Conservation (phyloP, 805 yeast species). For the Cyberlindnera xishuangbannaensis region DNA sequence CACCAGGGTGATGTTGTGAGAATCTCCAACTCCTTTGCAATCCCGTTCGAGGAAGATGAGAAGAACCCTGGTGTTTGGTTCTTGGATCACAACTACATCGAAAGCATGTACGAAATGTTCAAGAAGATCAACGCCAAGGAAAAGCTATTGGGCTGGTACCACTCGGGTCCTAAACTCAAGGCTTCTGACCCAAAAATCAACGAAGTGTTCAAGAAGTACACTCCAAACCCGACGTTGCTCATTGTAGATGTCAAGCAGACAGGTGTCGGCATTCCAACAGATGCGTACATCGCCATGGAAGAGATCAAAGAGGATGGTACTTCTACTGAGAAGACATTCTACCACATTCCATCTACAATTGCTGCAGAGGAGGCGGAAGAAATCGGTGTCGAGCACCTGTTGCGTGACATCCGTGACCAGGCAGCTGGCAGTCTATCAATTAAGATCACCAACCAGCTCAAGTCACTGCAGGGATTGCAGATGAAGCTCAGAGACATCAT, state of each 20-base stretch:
- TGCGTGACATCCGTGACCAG: conserved; percentile 92
- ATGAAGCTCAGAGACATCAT: conserved; percentile 75
- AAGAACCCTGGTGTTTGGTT: conserved; percentile 92
- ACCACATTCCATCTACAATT: conserved; percentile 86
- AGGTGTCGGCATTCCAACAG: conserved; percentile 88
- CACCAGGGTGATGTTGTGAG: conserved; percentile 44
- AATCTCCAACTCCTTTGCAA: conserved; percentile 90
- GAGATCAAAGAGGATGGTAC: conserved; percentile 96
- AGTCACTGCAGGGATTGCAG: conserved; percentile 80
- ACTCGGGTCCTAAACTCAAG: conserved; percentile 90
- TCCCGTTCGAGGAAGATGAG: conserved; percentile 97
- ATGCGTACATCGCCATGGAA: conserved; percentile 89
- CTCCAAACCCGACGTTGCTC: conserved; percentile 73
- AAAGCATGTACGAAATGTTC: conserved; percentile 96
- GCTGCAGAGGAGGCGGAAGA: conserved; percentile 99
- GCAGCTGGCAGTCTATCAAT: conserved; percentile 92
- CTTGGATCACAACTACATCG: conserved; percentile 92
- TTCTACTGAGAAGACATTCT: conserved; percentile 84
- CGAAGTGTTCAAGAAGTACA: conserved; percentile 80
- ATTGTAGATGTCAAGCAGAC: conserved; percentile 87
- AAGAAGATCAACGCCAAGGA: conserved; percentile 97
- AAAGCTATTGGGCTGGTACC: conserved; percentile 97
- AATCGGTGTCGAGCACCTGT: conserved; percentile 94
- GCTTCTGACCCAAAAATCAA: conserved; percentile 88
- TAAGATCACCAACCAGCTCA: conserved; percentile 82